Evolutionary conservation across 352 stramenopile genomes (phyloP).

Genomic region (Phytophthora citrophthora): DNA sequence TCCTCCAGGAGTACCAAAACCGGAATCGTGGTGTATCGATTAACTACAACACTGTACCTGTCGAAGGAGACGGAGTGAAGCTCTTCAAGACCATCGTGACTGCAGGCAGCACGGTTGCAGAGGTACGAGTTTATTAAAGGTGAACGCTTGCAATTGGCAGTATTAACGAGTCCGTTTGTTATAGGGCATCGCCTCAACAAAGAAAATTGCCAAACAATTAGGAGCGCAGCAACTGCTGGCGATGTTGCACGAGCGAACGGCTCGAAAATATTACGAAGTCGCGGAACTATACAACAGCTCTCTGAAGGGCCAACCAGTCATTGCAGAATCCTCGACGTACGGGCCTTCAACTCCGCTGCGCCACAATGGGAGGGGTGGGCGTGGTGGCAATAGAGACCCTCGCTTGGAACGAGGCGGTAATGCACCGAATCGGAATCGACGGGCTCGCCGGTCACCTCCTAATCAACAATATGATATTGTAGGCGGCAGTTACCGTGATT

Average conservation of each 20-base stretch:
- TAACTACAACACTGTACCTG: slow-evolving; percentile 79
- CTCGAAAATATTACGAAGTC: slow-evolving; percentile 64
- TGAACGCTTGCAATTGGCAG: slow-evolving; percentile 9
- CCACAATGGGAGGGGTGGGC: slow-evolving; percentile 14
- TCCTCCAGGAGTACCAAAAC: slow-evolving; percentile 89
- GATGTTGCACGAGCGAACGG: slow-evolving; percentile 63
- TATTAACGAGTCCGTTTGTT: slow-evolving; percentile 12
- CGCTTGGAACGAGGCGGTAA: slow-evolving; percentile 23
- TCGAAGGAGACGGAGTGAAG: slow-evolving; percentile 59
- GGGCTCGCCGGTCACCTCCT: slow-evolving; percentile 21
- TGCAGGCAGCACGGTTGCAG: slow-evolving; percentile 63
- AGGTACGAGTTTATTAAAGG: slow-evolving; percentile 42
- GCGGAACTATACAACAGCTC: slow-evolving; percentile 74
- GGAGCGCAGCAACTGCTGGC: slow-evolving; percentile 74
- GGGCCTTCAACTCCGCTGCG: slow-evolving; percentile 16
- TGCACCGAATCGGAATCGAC: slow-evolving; percentile 24
- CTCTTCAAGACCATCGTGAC: slow-evolving; percentile 87
- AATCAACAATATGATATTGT: slow-evolving; percentile 34
- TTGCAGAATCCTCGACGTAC: slow-evolving; percentile 28
- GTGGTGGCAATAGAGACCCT: slow-evolving; percentile 29
- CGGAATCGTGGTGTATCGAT: slow-evolving; percentile 78
- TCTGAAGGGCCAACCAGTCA: slow-evolving; percentile 40
- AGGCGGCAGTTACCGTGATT: slow-evolving; percentile 31
- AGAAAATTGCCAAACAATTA: slow-evolving; percentile 85
- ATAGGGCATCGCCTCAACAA: slow-evolving; percentile 75